Base-by-base conservation (phyloP, 176 grass and related monocot species). In the Oryza nivara region DNA sequence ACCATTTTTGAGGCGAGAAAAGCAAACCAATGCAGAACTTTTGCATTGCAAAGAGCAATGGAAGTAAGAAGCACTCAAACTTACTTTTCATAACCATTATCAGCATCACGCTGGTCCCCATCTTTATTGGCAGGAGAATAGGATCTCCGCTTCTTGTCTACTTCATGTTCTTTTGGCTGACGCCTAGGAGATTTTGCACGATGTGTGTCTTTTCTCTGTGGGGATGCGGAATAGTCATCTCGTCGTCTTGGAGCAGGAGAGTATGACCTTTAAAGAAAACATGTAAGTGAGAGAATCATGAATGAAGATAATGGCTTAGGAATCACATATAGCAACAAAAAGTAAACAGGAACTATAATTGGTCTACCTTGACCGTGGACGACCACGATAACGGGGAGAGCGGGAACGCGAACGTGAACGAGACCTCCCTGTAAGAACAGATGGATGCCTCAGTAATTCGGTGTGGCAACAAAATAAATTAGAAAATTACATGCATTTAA, bases 211-310 rank as follows among this genome's bases (percentile, higher is more conserved):
- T 85, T 92, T 82, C 83, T 86, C 28, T 54, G 67, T 58, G 96
- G 96, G 11, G 96, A 98, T 54, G 80, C 67, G 58, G 89, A 92
- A 65, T 94, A 80, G 41, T 94, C 88, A 74, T 83, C 86, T 41
- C 86, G 86, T 20, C 85, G 85, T 78, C 86, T 94, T 54, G 88
- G 88, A 63, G 78, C 89, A 83, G 96, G 96, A 83, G 96, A 99
- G 81, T 89, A 89, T n/a, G 96, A 99, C 64, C 90, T 94, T 45
- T 81, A 60, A 60, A 44, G 2, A 11, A 80, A 47, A 46, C 9
- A 20, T 86, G 5, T 2, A 20, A 19, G 17, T 26, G 15, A 23
- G 12, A 36, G 41, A 73, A 34, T 52, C 23, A 40, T 56, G 16
- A 73, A 70, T 78, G 26, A 16, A 82, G 2, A 0, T 30, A 86